Evolutionary conservation across 2,329 filamentous ascomycete genomes (phyloP).

Genomic region (Thermothelomyces thermophilus): DNA sequence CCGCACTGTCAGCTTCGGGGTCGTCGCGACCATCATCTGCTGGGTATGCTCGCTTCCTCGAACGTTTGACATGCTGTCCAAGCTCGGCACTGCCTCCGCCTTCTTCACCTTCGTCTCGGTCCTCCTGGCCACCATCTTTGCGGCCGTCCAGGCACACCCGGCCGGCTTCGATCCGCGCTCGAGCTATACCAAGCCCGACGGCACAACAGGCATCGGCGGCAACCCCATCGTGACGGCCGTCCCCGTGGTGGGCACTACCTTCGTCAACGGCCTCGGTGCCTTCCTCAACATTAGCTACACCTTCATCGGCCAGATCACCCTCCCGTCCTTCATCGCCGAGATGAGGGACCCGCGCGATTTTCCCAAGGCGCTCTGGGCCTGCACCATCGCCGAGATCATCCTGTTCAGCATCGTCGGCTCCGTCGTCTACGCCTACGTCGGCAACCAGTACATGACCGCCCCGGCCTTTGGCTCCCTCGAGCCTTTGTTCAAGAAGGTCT

Average conservation of each 20-base stretch:
- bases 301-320: slow-evolving; percentile 90
- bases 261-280: slow-evolving; percentile 75
- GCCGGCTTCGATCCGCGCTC: slow-evolving; percentile 49
- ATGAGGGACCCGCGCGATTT: slow-evolving; percentile 81
- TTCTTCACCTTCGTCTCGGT: slow-evolving; percentile 88
- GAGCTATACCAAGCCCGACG: too few relatives aligned
- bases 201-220: slow-evolving; percentile 36
- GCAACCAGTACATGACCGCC: slow-evolving; percentile 79
- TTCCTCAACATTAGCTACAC: slow-evolving; percentile 96
- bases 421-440: slow-evolving; percentile 80
- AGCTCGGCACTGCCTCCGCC: slow-evolving; percentile 71
- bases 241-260: slow-evolving; percentile 65
- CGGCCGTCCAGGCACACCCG: slow-evolving; percentile 68
- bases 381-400: slow-evolving; percentile 81
- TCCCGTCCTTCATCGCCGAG: slow-evolving; percentile 91
- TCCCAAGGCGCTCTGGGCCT: slow-evolving; percentile 85
- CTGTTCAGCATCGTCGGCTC: slow-evolving; percentile 77
- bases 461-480: slow-evolving; percentile 82
- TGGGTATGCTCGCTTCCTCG: slow-evolving; percentile 76
- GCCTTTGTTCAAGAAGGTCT: slow-evolving; percentile 75
- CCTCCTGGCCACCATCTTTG: slow-evolving; percentile 74
- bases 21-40: slow-evolving; percentile 64
- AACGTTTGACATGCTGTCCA: slow-evolving; percentile 75
- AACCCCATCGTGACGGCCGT: slow-evolving; percentile 62
- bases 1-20: slow-evolving; percentile 71